A percentile compares a stretch with the other conserved stretches of the same genome.
phyloP scores from a whole-genome alignment of 768 basidiomycete species.

The Lactifluus echinatus region DNA sequence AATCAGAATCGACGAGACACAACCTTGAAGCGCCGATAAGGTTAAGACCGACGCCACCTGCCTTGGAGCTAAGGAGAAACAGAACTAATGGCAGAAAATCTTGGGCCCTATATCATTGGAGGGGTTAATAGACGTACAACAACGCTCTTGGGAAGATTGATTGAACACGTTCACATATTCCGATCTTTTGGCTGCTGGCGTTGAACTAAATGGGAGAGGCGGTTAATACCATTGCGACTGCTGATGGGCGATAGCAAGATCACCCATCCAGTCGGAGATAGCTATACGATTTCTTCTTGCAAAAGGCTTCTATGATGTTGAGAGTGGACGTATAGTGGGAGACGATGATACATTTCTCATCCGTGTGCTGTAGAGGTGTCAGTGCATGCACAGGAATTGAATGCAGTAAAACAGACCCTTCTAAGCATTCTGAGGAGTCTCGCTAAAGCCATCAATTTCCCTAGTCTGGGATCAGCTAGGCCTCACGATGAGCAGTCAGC shows the following conservation, averaged over 20 bases:
- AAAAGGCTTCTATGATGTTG: slow-evolving; percentile 83
- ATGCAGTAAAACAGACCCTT: slow-evolving; percentile 33
- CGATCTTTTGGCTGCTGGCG: slow-evolving; percentile 67
- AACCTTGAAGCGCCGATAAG: slow-evolving; percentile 85
- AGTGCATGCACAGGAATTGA: neutral
- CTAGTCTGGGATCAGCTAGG: slow-evolving; percentile 33
- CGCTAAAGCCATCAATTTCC: slow-evolving; percentile 63
- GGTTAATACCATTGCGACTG: neutral
- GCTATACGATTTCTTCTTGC: slow-evolving; percentile 65
- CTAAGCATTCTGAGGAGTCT: slow-evolving; percentile 53
- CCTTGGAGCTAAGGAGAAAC: slow-evolving; percentile 90
- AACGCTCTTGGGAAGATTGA: slow-evolving; percentile 54
- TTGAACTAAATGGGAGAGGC: slow-evolving; percentile 42
- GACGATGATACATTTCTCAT: slow-evolving; percentile 92
- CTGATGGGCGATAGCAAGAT: slow-evolving; percentile 11
- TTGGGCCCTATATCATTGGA: neutral
- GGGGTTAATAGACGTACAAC: slow-evolving; percentile 45
- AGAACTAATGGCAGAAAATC: slow-evolving; percentile 45
- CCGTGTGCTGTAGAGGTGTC: slow-evolving; percentile 43
- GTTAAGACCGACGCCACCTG: slow-evolving; percentile 92
- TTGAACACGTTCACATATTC: slow-evolving; percentile 89
- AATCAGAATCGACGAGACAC: slow-evolving; percentile 83
- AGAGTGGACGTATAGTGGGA: slow-evolving; percentile 97
- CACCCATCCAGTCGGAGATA: slow-evolving; percentile 86
- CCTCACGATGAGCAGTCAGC: neutral